These are phyloP conservation scores for Allomyces macrogynus DNA, from an alignment of 192 early-diverging fungal genomes.

Conservation along the genomic window DNA sequence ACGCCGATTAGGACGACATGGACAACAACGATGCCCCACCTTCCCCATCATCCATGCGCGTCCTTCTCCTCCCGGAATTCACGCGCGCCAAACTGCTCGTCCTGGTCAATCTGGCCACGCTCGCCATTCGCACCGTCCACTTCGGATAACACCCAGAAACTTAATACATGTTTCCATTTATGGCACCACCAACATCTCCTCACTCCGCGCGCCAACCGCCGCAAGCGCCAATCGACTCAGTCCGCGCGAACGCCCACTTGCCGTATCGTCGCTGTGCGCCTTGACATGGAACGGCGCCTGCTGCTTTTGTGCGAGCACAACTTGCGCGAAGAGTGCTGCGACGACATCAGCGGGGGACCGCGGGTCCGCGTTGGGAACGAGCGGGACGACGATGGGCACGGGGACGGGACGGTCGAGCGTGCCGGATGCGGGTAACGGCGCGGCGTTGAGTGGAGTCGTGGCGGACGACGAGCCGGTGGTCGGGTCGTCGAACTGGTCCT, in stretches of 20 bases:
- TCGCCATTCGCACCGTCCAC: conserved; percentile 17
- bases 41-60: conserved; percentile 10
- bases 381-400: neutral
- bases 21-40: neutral
- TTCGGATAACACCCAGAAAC: too few species aligned
- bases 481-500: too few species aligned
- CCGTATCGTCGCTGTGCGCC: too few species aligned
- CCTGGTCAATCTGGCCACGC: conserved; percentile 54
- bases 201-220: too few species aligned
- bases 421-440: too few species aligned
- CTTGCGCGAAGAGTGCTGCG: neutral
- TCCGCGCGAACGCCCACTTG: too few species aligned
- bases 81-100: conserved; percentile 39
- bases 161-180: too few species aligned
- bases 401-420: neutral
- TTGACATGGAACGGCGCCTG: too few species aligned
- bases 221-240: too few species aligned
- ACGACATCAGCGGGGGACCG: neutral
- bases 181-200: too few species aligned
- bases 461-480: too few species aligned
- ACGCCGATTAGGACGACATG: neutral
- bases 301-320: neutral
- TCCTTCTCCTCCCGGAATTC: conserved; percentile 66
- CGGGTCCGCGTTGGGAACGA: neutral
- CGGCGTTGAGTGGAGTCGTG: too few species aligned